Percentiles rank a stretch among this genome's conserved stretches.
phyloP scores from a whole-genome alignment of 257 asterid genomes.

The Forsythia suspensa region DNA sequence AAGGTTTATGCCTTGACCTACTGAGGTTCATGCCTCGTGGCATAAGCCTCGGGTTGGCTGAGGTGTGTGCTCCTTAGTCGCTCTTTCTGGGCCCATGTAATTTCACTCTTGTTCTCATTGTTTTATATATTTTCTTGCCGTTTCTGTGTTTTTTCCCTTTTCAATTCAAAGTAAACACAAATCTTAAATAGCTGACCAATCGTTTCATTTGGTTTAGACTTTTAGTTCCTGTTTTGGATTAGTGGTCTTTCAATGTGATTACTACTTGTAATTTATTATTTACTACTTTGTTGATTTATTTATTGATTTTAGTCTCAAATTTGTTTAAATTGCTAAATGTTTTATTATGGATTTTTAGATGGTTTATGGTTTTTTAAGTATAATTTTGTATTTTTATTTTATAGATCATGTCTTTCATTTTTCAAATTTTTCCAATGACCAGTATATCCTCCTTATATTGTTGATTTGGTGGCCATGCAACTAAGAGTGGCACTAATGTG shows the following conservation, averaged over 20 bases:
- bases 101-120: neutral
- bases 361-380: neutral
- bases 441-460: neutral
- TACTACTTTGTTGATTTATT: neutral
- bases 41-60: neutral
- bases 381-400: neutral
- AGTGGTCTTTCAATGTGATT: neutral
- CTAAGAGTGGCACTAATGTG: constrained; percentile 1
- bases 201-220: neutral
- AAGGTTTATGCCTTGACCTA: neutral
- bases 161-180: neutral
- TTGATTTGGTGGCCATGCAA: constrained; percentile 14
- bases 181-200: neutral
- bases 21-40: neutral
- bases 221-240: neutral
- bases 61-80: neutral
- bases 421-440: neutral
- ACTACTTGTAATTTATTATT: neutral
- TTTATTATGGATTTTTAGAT: neutral
- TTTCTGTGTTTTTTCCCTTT: neutral
- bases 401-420: neutral
- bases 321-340: neutral
- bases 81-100: neutral
- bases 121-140: neutral
- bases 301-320: neutral